Evolutionary conservation across 345 rosid species (phyloP), one percentile per base, ranked within the genome.

Genomic region (Abelmoschus esculentus): DNA sequence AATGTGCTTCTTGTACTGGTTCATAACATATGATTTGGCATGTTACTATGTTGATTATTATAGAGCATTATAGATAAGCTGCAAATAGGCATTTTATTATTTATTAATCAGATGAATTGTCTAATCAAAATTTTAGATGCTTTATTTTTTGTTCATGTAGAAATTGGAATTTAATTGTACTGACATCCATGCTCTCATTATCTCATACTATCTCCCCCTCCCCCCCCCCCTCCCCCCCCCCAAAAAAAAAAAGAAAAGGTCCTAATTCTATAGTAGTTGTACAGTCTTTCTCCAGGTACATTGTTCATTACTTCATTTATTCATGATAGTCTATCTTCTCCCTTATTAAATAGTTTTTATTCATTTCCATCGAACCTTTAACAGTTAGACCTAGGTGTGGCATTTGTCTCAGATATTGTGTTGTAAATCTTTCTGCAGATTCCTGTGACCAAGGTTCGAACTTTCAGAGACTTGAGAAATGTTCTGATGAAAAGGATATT

Each of bases 401-500:
- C 40, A 57, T 57, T 65, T 38, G 61, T 36, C 72, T 66, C 13
- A 34, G 22, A 60, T 42, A 19, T 68, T 13, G 7, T 50, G 4
- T 59, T 73, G 17, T 60, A 50, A 73, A 36, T 74, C 73, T 77
- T 75, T 46, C 68, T 87, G 81, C 90, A 93, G 99, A 83, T 92
- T 85, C 99, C 98, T 6, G 99, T 92, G 68, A 86, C 73, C 70
- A 90, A 89, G 80, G 98, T 92, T 75, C 89, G 46, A 65, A 92
- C 98, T 54, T 96, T 85, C 76, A 90, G 92, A 68, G 98, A 96
- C 82, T 78, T 96, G 82, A 91, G 96, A 36, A 89, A 84, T 75
- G 98, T 96, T 82, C 74, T 96, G 78, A 96, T 96, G 98, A 96
- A 96, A 78, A 85, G 99, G 78, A 96, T 96, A 86, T 96, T 96